A percentile compares a stretch with the other conserved stretches of the same genome.
phyloP scores from a whole-genome alignment of 164 flowering plant species.

The Liriodendron chinense region DNA sequence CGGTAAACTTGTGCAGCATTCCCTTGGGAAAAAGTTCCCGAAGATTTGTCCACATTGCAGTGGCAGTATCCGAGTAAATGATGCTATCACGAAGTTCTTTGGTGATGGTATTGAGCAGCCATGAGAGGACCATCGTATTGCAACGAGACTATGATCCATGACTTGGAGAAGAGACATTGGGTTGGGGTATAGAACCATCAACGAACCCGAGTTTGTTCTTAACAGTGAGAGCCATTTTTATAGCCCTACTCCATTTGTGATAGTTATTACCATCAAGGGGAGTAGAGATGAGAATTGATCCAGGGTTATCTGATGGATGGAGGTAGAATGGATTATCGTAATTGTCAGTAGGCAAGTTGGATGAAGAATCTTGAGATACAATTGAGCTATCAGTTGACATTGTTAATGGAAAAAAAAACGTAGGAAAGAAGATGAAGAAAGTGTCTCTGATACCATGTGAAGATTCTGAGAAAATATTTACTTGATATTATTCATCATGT shows the following conservation, averaged over 20 bases:
- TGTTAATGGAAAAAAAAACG: background rate
- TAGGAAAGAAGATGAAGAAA: too few relatives aligned
- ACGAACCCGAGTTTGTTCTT: conserved; percentile 9
- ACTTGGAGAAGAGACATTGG: background rate
- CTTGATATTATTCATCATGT: too few relatives aligned
- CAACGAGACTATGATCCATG: background rate
- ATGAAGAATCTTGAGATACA: background rate
- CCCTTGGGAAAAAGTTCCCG: conserved; percentile 4
- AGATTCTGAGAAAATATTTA: too few relatives aligned
- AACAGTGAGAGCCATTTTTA: conserved; percentile 1
- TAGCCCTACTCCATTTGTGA: background rate
- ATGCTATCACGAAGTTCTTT: conserved; percentile 1
- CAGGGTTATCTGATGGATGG: conserved; percentile 6
- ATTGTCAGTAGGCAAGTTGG: background rate
- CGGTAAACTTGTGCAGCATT: background rate
- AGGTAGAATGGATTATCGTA: background rate
- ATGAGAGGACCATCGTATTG: conserved; percentile 7
- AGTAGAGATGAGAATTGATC: background rate
- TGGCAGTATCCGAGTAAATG: background rate
- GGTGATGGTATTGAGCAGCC: background rate
- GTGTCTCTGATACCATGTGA: too few relatives aligned
- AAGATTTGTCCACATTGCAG: background rate
- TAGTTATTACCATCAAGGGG: conserved; percentile 9
- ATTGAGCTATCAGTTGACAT: background rate
- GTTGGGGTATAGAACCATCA: conserved; percentile 2